Evolutionary conservation across 2,329 filamentous ascomycete genomes (phyloP).

Genomic region (Didymella arachidicola): DNA sequence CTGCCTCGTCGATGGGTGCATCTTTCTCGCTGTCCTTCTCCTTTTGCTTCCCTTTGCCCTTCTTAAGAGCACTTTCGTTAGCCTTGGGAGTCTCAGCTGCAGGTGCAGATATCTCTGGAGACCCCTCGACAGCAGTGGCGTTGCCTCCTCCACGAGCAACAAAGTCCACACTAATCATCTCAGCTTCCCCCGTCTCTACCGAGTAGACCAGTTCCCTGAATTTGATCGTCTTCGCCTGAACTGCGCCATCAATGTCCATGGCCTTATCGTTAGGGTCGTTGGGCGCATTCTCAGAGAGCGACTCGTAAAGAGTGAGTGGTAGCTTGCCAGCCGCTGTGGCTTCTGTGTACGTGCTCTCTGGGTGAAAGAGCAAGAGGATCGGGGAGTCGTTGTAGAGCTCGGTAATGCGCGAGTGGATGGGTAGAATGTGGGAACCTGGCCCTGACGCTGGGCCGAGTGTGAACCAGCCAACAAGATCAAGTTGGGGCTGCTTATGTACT

Average conservation of each 20-base stretch:
- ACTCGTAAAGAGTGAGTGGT: slow-evolving; percentile 91
- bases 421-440: slow-evolving; percentile 71
- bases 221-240: slow-evolving; percentile 61
- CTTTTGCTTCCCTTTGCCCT: slow-evolving; percentile 62
- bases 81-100: slow-evolving; percentile 30
- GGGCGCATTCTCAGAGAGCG: slow-evolving; percentile 54
- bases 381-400: slow-evolving; percentile 80
- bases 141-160: slow-evolving; percentile 85
- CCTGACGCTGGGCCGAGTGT: slow-evolving; percentile 77
- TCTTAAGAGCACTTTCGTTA: slow-evolving; percentile 57
- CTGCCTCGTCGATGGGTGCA: slow-evolving; percentile 44
- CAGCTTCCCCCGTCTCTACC: slow-evolving; percentile 91
- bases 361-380: slow-evolving; percentile 88
- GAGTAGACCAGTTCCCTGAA: slow-evolving; percentile 87
- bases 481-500: slow-evolving; percentile 82
- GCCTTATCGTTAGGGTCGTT: slow-evolving; percentile 48
- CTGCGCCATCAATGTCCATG: slow-evolving; percentile 72
- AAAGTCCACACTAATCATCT: slow-evolving; percentile 97
- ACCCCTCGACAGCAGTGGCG: slow-evolving; percentile 66
- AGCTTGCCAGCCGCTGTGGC: slow-evolving; percentile 76
- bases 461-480: slow-evolving; percentile 90
- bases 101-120: slow-evolving; percentile 28
- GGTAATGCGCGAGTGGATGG: slow-evolving; percentile 80
- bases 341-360: slow-evolving; percentile 62
- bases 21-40: slow-evolving; percentile 49